These are phyloP conservation scores for Microbotryomycetes sp. DNA, from an alignment of 1,284 basidiomycete species.

Conservation along the genomic window DNA sequence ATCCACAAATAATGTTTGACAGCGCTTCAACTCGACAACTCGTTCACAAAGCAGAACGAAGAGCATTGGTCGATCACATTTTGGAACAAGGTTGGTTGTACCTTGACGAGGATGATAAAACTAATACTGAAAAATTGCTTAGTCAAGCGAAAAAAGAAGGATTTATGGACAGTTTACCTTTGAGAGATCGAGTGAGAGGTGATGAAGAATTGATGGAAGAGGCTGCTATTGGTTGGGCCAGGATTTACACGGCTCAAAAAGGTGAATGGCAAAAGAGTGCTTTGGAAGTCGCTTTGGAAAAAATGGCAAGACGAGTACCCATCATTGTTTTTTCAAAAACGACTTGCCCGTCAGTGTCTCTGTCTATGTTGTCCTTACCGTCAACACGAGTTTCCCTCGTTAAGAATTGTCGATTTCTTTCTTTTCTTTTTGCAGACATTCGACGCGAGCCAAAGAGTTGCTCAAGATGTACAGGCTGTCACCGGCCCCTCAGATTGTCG, in stretches of 20 bases:
- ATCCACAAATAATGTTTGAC: neutral
- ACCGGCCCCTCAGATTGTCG: conserved; percentile 51
- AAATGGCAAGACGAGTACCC: conserved; percentile 53
- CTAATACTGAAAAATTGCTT: conserved; percentile 16
- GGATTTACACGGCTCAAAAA: conserved; percentile 15
- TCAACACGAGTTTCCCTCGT: neutral
- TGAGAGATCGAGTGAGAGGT: conserved; percentile 19
- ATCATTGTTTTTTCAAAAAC: conserved; percentile 75
- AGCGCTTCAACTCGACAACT: neutral
- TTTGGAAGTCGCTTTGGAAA: conserved; percentile 43
- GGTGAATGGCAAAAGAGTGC: conserved; percentile 17
- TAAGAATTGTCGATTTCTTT: neutral
- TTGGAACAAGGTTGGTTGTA: conserved; percentile 16
- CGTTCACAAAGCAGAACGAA: neutral
- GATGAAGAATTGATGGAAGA: neutral
- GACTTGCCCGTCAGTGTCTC: conserved; percentile 57
- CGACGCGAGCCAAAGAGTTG: conserved; percentile 49
- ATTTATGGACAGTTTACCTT: conserved; percentile 8
- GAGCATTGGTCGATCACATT: conserved; percentile 11
- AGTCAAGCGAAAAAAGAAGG: conserved; percentile 7
- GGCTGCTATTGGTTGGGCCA: conserved; percentile 18
- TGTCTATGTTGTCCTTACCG: neutral
- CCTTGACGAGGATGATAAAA: conserved; percentile 21
- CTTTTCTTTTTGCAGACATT: conserved; percentile 50
- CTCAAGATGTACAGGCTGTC: conserved; percentile 6